Base-by-base conservation (phyloP, 805 yeast genomes). In the Nakazawaea wyomingensis region DNA sequence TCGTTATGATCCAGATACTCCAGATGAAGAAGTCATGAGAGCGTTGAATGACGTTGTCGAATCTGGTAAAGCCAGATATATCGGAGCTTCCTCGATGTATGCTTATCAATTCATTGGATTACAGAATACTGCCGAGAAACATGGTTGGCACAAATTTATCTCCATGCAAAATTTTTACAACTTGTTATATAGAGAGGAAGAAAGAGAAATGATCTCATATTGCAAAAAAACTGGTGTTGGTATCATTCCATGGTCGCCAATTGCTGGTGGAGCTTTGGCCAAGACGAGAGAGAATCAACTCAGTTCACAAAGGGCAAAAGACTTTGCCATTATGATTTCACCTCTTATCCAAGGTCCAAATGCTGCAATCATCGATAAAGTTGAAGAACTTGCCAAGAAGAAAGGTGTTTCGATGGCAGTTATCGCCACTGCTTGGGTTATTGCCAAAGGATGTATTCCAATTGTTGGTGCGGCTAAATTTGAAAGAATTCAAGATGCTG, bases 61-160 rank as follows among this genome's bases (percentile, higher is more conserved):
- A 29, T 29, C 16, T 8, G 32, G 32, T 11, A 11, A 29, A 8
- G 16, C 32, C 5, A 62, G 81, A 39, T 79, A 79, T 54, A 68
- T 79, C 44, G 84, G 85, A 18, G 82, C 84, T 2, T 77, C 82
- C 1, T 62, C 79, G 2, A 78, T 80, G 84, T 64, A 65, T 49
- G 72, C 78, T 2, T 55, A 60, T 17, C 78, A 79, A 50, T 78
- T 80, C 53, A 74, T 67, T 5, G 68, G 67, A 45, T 51, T 76
- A 51, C 85, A 80, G 51, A 61, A 58, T 46, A 60, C 69, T 41
- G 85, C 86, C 3, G 82, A 80, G 42, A 64, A 65, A 54, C 48
- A 72, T 50, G 72, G 71, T 26, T 80, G 80, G 80, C 60, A 61
- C 49, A 78, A 76, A 54, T 80, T 80, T 49, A 65, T 80, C 40